phyloP scores from a whole-genome alignment of 805 yeast species.

The Pichia paraexigua region DNA sequence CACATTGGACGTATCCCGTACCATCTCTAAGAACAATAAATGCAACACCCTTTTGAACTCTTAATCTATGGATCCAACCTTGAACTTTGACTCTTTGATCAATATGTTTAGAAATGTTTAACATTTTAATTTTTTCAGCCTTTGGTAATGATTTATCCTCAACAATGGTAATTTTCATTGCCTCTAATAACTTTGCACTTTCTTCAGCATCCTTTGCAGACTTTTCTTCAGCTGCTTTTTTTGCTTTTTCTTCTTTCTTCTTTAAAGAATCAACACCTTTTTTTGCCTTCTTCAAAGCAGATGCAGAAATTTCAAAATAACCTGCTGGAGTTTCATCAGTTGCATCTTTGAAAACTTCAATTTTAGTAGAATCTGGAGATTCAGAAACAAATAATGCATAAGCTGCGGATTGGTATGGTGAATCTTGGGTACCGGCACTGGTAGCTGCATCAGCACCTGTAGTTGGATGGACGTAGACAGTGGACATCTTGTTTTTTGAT shows the following conservation, averaged over 20 bases:
- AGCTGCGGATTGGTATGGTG: constrained; percentile 79
- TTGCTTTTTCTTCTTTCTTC: constrained; percentile 68
- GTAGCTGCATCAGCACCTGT: constrained; percentile 57
- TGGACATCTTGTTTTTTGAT: background rate
- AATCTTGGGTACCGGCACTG: constrained; percentile 53
- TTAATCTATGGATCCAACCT: constrained; percentile 96
- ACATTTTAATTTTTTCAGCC: constrained; percentile 63
- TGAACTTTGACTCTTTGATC: constrained; percentile 66
- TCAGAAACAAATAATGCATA: constrained; percentile 57
- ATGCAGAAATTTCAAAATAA: constrained; percentile 73
- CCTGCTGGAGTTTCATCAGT: constrained; percentile 42
- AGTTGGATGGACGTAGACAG: constrained; percentile 54
- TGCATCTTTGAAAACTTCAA: constrained; percentile 49
- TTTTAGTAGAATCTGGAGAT: constrained; percentile 37
- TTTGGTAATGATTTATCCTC: constrained; percentile 68
- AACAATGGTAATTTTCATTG: constrained; percentile 65
- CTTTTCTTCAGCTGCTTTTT: constrained; percentile 44
- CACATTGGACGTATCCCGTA: constrained; percentile 81
- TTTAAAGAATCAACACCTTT: constrained; percentile 90
- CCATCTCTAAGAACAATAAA: constrained; percentile 95
- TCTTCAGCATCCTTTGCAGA: constrained; percentile 60
- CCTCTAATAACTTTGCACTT: constrained; percentile 65
- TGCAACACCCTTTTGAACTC: constrained; percentile 86
- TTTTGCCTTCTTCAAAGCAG: constrained; percentile 92
- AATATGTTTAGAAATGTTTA: constrained; percentile 42